Percentiles rank a stretch among this genome's conserved stretches.
These are phyloP conservation scores for Xylaria castorea DNA, from an alignment of 495 filamentous ascomycete species.

Conservation along the genomic window DNA sequence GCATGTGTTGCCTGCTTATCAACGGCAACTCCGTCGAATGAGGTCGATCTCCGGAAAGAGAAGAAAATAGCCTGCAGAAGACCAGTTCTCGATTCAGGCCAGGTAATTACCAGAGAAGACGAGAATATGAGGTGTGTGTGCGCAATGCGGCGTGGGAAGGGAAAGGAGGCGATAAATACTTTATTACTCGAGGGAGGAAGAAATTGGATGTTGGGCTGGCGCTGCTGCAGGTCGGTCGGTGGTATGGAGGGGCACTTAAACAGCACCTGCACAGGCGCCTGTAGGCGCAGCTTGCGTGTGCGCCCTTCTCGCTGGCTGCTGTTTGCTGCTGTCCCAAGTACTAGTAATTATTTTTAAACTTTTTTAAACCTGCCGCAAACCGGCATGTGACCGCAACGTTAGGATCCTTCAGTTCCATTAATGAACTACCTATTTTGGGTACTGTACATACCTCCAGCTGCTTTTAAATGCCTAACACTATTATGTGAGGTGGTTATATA, in stretches of 20 bases:
- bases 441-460: too few species aligned
- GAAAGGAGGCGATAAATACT: slow-evolving; percentile 17
- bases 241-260: slow-evolving; percentile 6
- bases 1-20: slow-evolving; percentile 26
- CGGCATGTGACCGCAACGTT: slow-evolving; percentile 19
- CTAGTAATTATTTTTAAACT: slow-evolving; percentile 5
- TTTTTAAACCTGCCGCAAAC: neutral
- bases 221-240: slow-evolving; percentile 3
- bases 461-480: neutral
- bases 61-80: neutral
- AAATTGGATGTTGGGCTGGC: slow-evolving; percentile 2
- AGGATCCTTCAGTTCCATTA: slow-evolving; percentile 8
- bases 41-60: slow-evolving; percentile 1
- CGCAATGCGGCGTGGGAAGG: slow-evolving; percentile 1
- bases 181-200: neutral
- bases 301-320: neutral
- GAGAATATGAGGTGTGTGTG: neutral
- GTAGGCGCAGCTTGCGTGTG: neutral
- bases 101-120: neutral
- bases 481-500: neutral
- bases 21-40: slow-evolving; percentile 21
- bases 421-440: neutral
- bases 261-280: slow-evolving; percentile 2
- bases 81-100: neutral
- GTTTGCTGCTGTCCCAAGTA: slow-evolving; percentile 10